Conservation (phyloP, 1,284 basidiomycete species). For the Microbotryomycetes sp. region DNA sequence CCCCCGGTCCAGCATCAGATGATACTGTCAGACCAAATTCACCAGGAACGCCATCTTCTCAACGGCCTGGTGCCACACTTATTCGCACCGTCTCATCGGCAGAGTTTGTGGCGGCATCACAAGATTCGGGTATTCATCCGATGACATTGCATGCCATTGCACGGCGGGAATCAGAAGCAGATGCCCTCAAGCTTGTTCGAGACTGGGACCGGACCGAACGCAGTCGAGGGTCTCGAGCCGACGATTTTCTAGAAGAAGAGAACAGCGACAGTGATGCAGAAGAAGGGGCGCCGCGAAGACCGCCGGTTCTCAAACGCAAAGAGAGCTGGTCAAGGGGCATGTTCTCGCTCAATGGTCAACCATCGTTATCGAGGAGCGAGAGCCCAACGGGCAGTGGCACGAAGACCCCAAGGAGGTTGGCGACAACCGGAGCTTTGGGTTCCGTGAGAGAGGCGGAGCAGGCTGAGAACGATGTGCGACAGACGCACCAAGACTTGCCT, state of each 20-base stretch:
- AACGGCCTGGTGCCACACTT: background rate
- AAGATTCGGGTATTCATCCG: conserved; percentile 18
- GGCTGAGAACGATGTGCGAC: background rate
- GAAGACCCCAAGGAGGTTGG: background rate
- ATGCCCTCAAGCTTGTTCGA: conserved; percentile 20
- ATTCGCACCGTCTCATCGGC: conserved; percentile 1
- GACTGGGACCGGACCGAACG: conserved; percentile 4
- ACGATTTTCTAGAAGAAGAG: conserved; percentile 1
- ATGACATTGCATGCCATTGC: conserved; percentile 28
- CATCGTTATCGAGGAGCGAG: conserved; percentile 1
- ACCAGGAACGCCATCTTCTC: background rate
- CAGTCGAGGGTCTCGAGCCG: background rate
- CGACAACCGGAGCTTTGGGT: background rate
- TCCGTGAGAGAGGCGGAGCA: background rate
- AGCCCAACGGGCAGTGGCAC: conserved; percentile 4
- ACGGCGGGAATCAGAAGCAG: conserved; percentile 23
- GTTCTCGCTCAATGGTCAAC: background rate
- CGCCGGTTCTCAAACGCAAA: background rate
- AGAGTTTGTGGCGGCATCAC: conserved; percentile 18
- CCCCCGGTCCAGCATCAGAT: background rate
- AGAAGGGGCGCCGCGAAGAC: background rate
- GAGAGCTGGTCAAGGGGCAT: background rate
- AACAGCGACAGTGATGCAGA: background rate
- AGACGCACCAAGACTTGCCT: background rate
- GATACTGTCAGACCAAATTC: background rate